Conservation (phyloP, 83 land plant species). For the Diphasiastrum complanatum region DNA sequence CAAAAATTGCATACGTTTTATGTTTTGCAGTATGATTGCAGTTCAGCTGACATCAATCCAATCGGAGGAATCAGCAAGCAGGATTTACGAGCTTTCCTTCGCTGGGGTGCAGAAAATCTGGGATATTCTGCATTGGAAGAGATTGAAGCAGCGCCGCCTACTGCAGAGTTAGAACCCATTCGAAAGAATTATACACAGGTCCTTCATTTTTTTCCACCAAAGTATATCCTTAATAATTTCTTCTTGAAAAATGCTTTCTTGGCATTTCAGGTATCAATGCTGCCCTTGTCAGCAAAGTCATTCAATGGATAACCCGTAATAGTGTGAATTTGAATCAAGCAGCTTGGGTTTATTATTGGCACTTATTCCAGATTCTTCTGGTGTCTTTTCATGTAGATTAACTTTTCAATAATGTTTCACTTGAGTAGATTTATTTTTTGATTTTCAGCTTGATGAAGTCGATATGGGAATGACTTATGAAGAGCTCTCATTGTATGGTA, state of each 20-base stretch:
- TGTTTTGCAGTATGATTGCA: conserved; percentile 90
- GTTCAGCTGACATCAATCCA: conserved; percentile 99
- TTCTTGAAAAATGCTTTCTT: too few relatives aligned
- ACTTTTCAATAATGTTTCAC: too few relatives aligned
- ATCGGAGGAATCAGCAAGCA: conserved; percentile 97
- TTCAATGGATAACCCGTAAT: too few relatives aligned
- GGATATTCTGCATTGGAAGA: conserved; percentile 70
- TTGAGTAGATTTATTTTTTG: conserved; percentile 1
- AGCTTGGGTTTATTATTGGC: too few relatives aligned
- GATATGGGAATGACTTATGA: conserved; percentile 99
- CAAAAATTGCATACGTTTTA: background rate
- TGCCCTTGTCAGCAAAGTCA: too few relatives aligned
- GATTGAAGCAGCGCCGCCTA: conserved; percentile 96
- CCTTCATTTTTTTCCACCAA: conserved; percentile 4
- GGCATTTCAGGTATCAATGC: too few relatives aligned
- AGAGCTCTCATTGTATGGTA: conserved; percentile 93
- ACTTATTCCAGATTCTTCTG: background rate
- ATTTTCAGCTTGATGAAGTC: conserved; percentile 96
- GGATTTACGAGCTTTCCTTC: conserved; percentile 78
- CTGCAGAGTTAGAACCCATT: conserved; percentile 97
- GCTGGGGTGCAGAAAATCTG: conserved; percentile 88
- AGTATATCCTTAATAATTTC: conserved; percentile 3
- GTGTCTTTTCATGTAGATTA: background rate
- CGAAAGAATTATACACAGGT: conserved; percentile 82
- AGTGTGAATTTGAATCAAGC: too few relatives aligned